phyloP scores from a whole-genome alignment of 2,329 filamentous ascomycete genomes.

The Calonectria crousiana region DNA sequence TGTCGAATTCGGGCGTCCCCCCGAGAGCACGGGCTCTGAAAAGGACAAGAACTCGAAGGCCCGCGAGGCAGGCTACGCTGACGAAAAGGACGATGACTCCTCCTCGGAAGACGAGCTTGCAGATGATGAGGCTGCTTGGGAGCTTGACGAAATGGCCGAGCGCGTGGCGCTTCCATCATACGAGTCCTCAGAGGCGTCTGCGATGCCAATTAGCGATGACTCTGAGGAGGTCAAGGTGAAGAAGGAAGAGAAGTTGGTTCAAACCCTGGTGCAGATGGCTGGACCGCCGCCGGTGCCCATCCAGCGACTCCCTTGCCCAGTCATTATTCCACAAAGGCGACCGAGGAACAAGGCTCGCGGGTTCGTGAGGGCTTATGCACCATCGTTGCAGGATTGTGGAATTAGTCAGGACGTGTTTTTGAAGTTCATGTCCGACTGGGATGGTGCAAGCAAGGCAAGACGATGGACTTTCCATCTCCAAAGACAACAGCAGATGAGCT shows the following conservation, averaged over 20 bases:
- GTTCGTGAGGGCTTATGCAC: constrained; percentile 20
- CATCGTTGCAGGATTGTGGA: neutral
- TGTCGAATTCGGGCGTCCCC: neutral
- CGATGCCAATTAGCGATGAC: neutral
- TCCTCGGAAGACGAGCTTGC: constrained; percentile 1
- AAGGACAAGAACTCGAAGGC: neutral
- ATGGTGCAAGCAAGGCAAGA: constrained; percentile 10
- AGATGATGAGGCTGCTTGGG: constrained; percentile 11
- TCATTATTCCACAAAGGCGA: constrained; percentile 17
- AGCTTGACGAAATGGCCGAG: constrained; percentile 10
- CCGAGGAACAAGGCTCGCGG: constrained; percentile 11
- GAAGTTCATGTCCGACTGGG: constrained; percentile 15
- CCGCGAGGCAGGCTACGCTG: neutral
- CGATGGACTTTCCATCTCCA: no score
- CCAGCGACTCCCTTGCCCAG: constrained; percentile 8
- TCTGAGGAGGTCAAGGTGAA: constrained; percentile 5
- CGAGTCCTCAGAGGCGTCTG: neutral
- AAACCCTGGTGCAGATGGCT: constrained; percentile 11
- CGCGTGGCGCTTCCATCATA: constrained; percentile 10
- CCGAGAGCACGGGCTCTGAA: no score
- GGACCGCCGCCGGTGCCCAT: neutral
- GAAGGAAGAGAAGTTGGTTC: constrained; percentile 10
- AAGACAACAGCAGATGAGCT: neutral
- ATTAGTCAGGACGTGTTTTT: constrained; percentile 12
- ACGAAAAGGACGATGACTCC: neutral